Evolutionary conservation across 805 yeast genomes (phyloP), one percentile per base, ranked within the genome.

Genomic region (Grigorovia humatica): DNA sequence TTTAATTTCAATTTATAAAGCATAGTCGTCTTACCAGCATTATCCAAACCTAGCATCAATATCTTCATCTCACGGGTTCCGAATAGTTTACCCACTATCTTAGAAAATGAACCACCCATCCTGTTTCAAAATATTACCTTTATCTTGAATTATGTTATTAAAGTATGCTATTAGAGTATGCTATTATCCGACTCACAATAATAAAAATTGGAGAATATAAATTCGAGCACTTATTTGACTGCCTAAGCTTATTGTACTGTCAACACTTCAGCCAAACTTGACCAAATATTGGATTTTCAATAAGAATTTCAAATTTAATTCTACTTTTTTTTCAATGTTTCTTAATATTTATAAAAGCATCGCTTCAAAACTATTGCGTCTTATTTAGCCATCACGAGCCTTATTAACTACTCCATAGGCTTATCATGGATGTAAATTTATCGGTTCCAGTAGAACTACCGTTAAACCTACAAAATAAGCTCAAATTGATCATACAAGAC

Each of bases 1-100:
- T 90, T 89, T 55, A 85, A 71, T 65, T 87, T 87, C 61, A 89
- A 73, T 67, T 86, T 87, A 73, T 88, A 88, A 48, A 89, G 75
- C 53, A 89, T 87, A 11, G 96, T 79, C 1, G 96, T 88, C 68
- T 88, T 89, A 48, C 96, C 97, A 4, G 96, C 96, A 58, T 89
- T 87, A 64, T 90, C 96, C 53, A 89, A 76, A 5, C 96, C 96
- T 56, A 89, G 76, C 96, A 90, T 88, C 61, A 90, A 76, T 64
- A 90, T 85, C 58, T 83, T 73, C 74, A 78, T 76, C 59, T 78
- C 82, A 43, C 76, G 71, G 52, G 75, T 72, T 44, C 82, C 81
- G 61, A 78, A 77, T 48, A 76, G 67, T 57, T 74, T 76, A 55
- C 71, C 72, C 64, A 71, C 51, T 9, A 64, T 58, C 48, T 57